Percentiles rank a stretch among this genome's conserved stretches.
Conservation (phyloP, 2,329 filamentous ascomycete genomes). For the Hortaea werneckii region DNA sequence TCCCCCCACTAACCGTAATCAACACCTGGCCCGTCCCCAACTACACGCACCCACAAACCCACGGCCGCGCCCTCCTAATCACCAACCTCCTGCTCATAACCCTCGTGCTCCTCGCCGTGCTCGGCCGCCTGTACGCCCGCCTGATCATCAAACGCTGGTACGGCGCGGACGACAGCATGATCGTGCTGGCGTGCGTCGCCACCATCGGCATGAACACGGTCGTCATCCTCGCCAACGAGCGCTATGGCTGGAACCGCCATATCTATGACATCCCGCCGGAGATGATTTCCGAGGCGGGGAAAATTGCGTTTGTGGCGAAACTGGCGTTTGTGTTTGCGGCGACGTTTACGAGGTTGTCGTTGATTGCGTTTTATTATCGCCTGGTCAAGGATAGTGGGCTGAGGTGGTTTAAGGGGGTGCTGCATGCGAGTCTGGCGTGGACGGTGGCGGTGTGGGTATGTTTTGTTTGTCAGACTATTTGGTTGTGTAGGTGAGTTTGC, state of each 20-base stretch:
- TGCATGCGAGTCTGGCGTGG: slow-evolving; percentile 30
- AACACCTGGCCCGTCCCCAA: slow-evolving; percentile 31
- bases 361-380: slow-evolving; percentile 38
- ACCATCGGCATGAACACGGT: slow-evolving; percentile 28
- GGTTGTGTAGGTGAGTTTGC: slow-evolving; percentile 28
- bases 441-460: slow-evolving; percentile 29
- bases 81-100: slow-evolving; percentile 30
- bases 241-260: slow-evolving; percentile 35
- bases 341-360: slow-evolving; percentile 34
- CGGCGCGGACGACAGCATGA: slow-evolving; percentile 34
- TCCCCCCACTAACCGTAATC: slow-evolving; percentile 24
- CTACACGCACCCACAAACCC: slow-evolving; percentile 31
- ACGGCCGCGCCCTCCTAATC: slow-evolving; percentile 30
- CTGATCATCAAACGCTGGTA: slow-evolving; percentile 32
- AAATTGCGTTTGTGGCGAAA: slow-evolving; percentile 35
- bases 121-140: slow-evolving; percentile 31
- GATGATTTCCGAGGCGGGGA: slow-evolving; percentile 17
- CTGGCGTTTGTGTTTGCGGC: slow-evolving; percentile 32
- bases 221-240: slow-evolving; percentile 32
- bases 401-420: slow-evolving; percentile 28
- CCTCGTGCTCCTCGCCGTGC: slow-evolving; percentile 27
- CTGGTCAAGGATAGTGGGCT: slow-evolving; percentile 32
- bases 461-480: slow-evolving; percentile 29
- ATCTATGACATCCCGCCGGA: slow-evolving; percentile 29
- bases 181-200: slow-evolving; percentile 29